phyloP scores from a whole-genome alignment of 176 grass and related monocot species.

The Puya raimondii region DNA sequence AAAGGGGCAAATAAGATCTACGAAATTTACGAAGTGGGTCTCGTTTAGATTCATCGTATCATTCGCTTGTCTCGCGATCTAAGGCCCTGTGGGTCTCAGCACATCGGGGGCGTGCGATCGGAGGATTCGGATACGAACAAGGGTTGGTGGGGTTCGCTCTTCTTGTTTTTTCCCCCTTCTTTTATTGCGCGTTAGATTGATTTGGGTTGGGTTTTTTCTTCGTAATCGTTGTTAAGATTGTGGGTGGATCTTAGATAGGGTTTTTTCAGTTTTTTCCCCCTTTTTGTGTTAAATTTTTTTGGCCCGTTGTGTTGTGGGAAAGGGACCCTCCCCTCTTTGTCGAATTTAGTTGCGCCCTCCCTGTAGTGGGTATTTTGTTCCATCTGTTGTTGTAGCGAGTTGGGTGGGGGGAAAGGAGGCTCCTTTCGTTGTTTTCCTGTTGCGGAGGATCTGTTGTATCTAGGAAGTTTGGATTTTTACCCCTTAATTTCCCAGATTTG shows the following conservation, averaged over 20 bases:
- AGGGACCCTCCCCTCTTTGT: not conserved
- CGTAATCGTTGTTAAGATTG: not conserved
- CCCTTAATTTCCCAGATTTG: not conserved
- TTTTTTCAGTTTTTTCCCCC: not conserved
- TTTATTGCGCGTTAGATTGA: not conserved
- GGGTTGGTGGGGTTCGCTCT: slow-evolving; percentile 1
- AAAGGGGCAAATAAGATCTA: not conserved
- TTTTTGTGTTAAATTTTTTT: no score
- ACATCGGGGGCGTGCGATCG: not conserved
- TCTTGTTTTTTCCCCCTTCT: not conserved
- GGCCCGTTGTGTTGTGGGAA: not conserved
- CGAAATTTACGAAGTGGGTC: not conserved
- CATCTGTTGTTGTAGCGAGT: slow-evolving; percentile 4
- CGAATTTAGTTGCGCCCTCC: not conserved
- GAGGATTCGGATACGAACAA: not conserved
- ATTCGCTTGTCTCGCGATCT: not conserved
- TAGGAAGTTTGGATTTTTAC: not conserved
- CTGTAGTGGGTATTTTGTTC: not conserved
- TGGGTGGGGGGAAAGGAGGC: not conserved
- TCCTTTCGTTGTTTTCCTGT: not conserved
- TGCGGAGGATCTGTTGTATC: not conserved
- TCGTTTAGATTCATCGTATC: not conserved
- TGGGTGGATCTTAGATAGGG: not conserved
- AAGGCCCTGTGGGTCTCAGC: not conserved
- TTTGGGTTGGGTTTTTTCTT: not conserved